phyloP scores from a whole-genome alignment of 768 basidiomycete species.

The Neoboletus brunneissimus region DNA sequence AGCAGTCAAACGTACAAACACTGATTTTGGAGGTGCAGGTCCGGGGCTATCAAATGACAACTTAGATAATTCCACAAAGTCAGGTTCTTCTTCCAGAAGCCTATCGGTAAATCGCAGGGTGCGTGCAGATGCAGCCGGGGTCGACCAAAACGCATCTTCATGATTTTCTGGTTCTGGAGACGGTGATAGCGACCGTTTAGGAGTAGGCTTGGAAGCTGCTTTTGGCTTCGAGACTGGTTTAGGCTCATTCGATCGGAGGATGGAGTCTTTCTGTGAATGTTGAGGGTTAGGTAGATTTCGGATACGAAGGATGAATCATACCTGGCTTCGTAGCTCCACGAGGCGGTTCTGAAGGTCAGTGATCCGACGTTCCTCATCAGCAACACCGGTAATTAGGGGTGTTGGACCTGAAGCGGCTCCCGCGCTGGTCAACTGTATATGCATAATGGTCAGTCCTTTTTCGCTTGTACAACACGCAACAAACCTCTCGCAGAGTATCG shows the following conservation, averaged over 20 bases:
- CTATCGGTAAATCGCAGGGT: slow-evolving; percentile 64
- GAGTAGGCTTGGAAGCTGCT: slow-evolving; percentile 3
- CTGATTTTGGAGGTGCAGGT: slow-evolving; percentile 30
- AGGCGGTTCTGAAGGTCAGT: slow-evolving; percentile 43
- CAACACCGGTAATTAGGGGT: slow-evolving; percentile 29
- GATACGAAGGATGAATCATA: slow-evolving; percentile 17
- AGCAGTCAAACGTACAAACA: slow-evolving; percentile 25
- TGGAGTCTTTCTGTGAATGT: slow-evolving; percentile 26
- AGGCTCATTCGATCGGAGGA: slow-evolving; percentile 25
- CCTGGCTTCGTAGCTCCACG: slow-evolving; percentile 39
- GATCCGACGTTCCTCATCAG: slow-evolving; percentile 43
- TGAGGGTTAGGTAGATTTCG: neutral
- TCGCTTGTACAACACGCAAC: slow-evolving; percentile 14
- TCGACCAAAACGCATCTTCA: slow-evolving; percentile 64
- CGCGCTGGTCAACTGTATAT: slow-evolving; percentile 16
- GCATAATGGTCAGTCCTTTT: neutral
- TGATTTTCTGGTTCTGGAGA: slow-evolving; percentile 33
- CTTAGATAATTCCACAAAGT: slow-evolving; percentile 48
- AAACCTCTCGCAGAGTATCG: slow-evolving; percentile 40
- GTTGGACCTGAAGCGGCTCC: slow-evolving; percentile 16
- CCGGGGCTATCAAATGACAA: slow-evolving; percentile 48
- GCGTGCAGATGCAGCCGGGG: slow-evolving; percentile 51
- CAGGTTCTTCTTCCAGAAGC: slow-evolving; percentile 59
- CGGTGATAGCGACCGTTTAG: slow-evolving; percentile 17
- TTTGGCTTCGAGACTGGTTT: slow-evolving; percentile 10